Evolutionary conservation across 2,329 filamentous ascomycete species (phyloP), one percentile per base, ranked within the genome.

Genomic region (Botrytis deweyae): DNA sequence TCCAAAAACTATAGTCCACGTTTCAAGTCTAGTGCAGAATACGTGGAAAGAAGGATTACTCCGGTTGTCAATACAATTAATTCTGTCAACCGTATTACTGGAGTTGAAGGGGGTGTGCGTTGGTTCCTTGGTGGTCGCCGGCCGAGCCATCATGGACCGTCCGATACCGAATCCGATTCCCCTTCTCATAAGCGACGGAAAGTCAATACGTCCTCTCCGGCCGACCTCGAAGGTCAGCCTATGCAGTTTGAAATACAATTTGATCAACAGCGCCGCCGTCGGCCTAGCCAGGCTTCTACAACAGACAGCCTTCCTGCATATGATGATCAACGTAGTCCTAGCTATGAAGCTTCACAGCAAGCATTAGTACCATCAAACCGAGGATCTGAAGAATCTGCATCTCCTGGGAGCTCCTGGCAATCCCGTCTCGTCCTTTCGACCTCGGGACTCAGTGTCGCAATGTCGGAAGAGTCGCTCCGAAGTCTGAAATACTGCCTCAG

Each of bases 1-100:
- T 94, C 93, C 18, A 98, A 98, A 83, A 93, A 95, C 78, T 97
- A 95, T 79, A 97, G 94, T 1, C 94, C 95, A 0, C 89, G 92
- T 3, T 93, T 98, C 81, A 94, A 93, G 82, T 92, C 93, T n/a
- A 90, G 94, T 75, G 95, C 93, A 67, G 94, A 97, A 81, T 94
- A 97, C 79, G 91, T 98, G 33, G 95, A 98, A 82, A 91, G 93
- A 65, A 95, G 93, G 78, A 89, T 97, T 70, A 93, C 92, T 1
- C 94, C 94, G 1, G 90, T 98, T 70, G 93, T 93, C 70, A 96
- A 93, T 80, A 96, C 93, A 0, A 93, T 97, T 44, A 93, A 93
- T 22, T 92, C 90, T 0, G 93, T 97, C 9, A 92, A 94, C 44
- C 89, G 93, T 44, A 91, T 91, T 46, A 97, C 95, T 0, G 95